Evolutionary conservation across 2,329 filamentous ascomycete genomes (phyloP), one percentile per base, ranked within the genome.

Genomic region (Tolypocladium ovalisporum): DNA sequence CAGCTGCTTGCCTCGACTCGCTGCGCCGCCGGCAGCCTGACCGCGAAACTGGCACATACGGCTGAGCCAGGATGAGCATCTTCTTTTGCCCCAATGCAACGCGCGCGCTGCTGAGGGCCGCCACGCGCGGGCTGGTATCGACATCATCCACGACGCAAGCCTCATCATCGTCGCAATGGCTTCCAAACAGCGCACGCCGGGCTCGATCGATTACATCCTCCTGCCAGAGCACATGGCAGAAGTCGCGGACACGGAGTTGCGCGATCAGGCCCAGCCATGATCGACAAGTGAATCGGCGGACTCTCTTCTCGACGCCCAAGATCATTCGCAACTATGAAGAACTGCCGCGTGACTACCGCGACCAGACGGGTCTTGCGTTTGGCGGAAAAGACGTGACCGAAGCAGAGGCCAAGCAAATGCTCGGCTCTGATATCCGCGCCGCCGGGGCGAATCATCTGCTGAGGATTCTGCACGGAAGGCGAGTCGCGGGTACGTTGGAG

Each of bases 401-500:
- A 22, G 65, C 67, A 10, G 79, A 85, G 63, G 72, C 76, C 7
- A 63, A 71, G 19, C 59, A 62, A 12, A 72, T 85, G 40, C 85
- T 86, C 59, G 80, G 81, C 1, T 64, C 73, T 6, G 70, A 71
- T 15, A 71, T 84, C 52, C 69, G 72, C 59, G 66, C 73, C 1
- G 61, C 64, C 4, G 64, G 67, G 6, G 84, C 78, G 24, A 86
- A 86, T 65, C 71, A 70, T 51, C 68, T 86, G 49, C 69, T 87
- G 54, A 73, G 75, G 55, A 80, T 86, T 54, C 69, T 86, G 15
- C 84, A 87, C 65, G 84, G 84, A 10, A 78, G 83, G 39, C 76
- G 84, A 44, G 82, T 87, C 27, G 82, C 84, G 9, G 84, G 84
- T 37, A 85, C 83, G 3, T 72, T 87, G 47, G 77, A 83, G 13